Percentiles rank a stretch among this genome's conserved stretches.
Evolutionary conservation across 345 rosid species (phyloP).

Genomic region (Brassica nigra): DNA sequence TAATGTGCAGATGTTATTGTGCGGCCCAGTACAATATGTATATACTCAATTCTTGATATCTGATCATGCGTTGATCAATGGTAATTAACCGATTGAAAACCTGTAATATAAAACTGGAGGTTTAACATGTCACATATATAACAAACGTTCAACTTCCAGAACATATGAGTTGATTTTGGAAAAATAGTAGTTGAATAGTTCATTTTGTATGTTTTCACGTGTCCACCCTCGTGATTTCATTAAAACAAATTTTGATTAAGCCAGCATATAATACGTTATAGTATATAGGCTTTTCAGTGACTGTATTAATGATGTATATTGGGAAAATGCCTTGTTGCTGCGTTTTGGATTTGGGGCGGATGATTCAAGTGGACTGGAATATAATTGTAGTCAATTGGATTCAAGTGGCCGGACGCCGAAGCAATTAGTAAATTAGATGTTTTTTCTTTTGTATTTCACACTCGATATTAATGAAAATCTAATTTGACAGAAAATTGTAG

Average conservation of each 20-base stretch:
- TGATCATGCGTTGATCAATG: neutral
- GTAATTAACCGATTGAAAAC: neutral
- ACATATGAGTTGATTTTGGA: neutral
- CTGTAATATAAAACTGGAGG: neutral
- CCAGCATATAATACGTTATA: neutral
- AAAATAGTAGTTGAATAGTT: neutral
- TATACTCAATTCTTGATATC: neutral
- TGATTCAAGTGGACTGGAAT: slow-evolving; percentile 4
- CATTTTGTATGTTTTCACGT: neutral
- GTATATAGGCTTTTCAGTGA: neutral
- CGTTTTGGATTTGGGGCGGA: neutral
- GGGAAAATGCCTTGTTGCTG: neutral
- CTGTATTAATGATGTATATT: neutral
- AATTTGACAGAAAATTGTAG: neutral
- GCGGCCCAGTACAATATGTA: neutral
- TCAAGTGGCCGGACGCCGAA: neutral
- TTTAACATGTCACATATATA: neutral
- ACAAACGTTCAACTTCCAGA: neutral
- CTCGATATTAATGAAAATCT: neutral
- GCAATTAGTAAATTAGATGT: neutral
- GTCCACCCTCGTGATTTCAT: neutral
- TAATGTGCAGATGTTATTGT: neutral
- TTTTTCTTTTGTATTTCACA: neutral
- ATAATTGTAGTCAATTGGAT: neutral
- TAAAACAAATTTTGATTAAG: neutral